These are phyloP conservation scores for Entelexis sorbosivorans DNA, from an alignment of 1,139 yeast genomes.

Conservation along the genomic window DNA sequence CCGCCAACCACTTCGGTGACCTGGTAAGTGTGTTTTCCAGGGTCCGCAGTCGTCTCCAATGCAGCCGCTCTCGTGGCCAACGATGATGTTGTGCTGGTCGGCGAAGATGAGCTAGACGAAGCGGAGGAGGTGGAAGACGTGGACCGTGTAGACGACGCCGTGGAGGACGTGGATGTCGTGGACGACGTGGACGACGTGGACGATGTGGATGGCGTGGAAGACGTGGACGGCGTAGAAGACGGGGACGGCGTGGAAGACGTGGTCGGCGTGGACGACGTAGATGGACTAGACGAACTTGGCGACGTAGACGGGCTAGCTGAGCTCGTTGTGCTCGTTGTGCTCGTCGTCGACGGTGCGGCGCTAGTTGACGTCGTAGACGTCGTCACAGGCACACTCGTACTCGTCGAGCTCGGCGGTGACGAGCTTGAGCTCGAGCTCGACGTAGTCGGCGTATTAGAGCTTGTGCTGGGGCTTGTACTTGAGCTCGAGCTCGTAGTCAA, in stretches of 20 bases:
- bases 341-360: not conserved
- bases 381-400: not conserved
- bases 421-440: not conserved
- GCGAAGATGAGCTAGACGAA: not conserved
- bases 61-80: not conserved
- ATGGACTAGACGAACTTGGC: too few relatives aligned
- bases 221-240: not conserved
- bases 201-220: not conserved
- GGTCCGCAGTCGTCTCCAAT: not conserved
- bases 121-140: not conserved
- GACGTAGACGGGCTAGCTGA: not conserved
- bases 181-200: not conserved
- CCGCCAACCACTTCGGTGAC: conserved; percentile 13
- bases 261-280: not conserved
- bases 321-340: not conserved
- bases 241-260: not conserved
- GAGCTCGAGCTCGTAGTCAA: not conserved
- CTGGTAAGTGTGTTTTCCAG: not conserved
- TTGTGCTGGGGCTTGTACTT: not conserved
- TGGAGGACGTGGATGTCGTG: not conserved
- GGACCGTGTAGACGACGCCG: conserved; percentile 1
- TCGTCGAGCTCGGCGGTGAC: not conserved
- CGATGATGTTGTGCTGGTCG: not conserved
- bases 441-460: not conserved
- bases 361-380: not conserved